Percentiles rank a stretch among this genome's conserved stretches.
These are phyloP conservation scores for Cardiospermum halicacabum DNA, from an alignment of 345 rosid species.

Conservation along the genomic window DNA sequence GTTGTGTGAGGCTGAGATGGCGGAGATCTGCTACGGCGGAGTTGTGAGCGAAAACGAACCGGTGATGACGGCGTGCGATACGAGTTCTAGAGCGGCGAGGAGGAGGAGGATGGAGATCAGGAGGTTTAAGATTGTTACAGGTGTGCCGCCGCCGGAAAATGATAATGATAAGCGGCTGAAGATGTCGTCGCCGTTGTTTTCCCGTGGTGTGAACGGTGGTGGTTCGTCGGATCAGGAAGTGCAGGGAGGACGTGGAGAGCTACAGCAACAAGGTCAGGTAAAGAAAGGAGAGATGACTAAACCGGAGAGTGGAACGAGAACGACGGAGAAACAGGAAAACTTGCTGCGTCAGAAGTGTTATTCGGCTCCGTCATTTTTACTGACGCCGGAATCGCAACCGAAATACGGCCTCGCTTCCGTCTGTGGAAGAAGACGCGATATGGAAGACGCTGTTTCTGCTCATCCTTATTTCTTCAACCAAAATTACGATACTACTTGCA, in stretches of 20 bases:
- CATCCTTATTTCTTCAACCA: conserved; percentile 42
- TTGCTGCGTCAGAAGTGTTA: background rate
- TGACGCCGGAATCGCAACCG: conserved; percentile 24
- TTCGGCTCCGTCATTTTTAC: background rate
- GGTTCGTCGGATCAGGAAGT: too few relatives aligned
- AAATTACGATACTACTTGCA: conserved; percentile 10
- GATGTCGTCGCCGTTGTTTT: conserved; percentile 16
- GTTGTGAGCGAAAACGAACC: conserved; percentile 39
- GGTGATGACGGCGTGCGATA: conserved; percentile 22
- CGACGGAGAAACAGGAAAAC: background rate
- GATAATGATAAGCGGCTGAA: conserved; percentile 38
- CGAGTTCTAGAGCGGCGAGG: conserved; percentile 47
- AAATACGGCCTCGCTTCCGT: conserved; percentile 70
- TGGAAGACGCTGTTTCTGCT: conserved; percentile 78
- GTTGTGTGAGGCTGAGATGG: conserved; percentile 32
- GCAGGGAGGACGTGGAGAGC: conserved; percentile 15
- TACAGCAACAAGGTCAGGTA: background rate
- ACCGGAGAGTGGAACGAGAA: background rate
- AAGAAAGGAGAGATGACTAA: too few relatives aligned
- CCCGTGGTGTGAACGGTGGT: too few relatives aligned
- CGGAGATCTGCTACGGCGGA: conserved; percentile 58
- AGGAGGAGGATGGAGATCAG: conserved; percentile 66
- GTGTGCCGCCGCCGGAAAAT: conserved; percentile 11
- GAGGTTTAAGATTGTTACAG: conserved; percentile 40
- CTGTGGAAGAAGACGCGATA: conserved; percentile 79